A percentile compares a stretch with the other conserved stretches of the same genome.
These are phyloP conservation scores for Senna siamea DNA, from an alignment of 306 rosid species.

Conservation along the genomic window DNA sequence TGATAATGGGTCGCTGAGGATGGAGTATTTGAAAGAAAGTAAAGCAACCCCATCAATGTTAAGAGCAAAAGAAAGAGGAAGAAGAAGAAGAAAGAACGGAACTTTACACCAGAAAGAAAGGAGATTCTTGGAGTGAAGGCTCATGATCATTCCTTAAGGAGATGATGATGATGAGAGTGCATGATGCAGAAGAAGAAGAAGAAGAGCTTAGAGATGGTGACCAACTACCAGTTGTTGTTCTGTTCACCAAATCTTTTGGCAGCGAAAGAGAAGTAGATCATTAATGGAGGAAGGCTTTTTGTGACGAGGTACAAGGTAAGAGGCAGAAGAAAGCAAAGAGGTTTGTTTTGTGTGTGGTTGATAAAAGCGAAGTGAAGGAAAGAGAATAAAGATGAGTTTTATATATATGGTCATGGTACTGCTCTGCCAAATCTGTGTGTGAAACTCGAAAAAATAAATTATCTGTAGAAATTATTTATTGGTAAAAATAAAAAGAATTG, in stretches of 20 bases:
- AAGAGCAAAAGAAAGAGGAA: conserved; percentile 55
- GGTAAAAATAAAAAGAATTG: neutral
- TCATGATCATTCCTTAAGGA: conserved; percentile 48
- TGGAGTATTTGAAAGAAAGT: conserved; percentile 76
- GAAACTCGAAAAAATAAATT: conserved; percentile 26
- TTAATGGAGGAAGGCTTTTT: conserved; percentile 1
- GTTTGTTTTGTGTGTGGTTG: conserved; percentile 38
- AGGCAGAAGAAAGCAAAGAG: conserved; percentile 35
- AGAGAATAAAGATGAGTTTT: conserved; percentile 24
- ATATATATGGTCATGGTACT: neutral
- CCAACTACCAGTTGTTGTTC: conserved; percentile 57
- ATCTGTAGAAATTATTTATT: conserved; percentile 17
- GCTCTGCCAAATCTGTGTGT: conserved; percentile 36
- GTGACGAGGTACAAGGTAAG: conserved; percentile 35
- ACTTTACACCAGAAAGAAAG: conserved; percentile 48
- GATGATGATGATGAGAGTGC: conserved; percentile 34
- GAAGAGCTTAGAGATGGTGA: conserved; percentile 56
- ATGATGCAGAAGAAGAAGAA: conserved; percentile 58
- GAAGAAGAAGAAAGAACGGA: neutral
- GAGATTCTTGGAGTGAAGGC: conserved; percentile 35
- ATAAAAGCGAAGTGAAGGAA: neutral
- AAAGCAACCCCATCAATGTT: conserved; percentile 70
- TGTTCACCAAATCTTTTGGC: conserved; percentile 61
- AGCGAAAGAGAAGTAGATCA: neutral
- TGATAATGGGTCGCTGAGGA: conserved; percentile 77